Base-by-base conservation (phyloP, 2,329 filamentous ascomycete species). In the Coniosporium tulheliwenetii region DNA sequence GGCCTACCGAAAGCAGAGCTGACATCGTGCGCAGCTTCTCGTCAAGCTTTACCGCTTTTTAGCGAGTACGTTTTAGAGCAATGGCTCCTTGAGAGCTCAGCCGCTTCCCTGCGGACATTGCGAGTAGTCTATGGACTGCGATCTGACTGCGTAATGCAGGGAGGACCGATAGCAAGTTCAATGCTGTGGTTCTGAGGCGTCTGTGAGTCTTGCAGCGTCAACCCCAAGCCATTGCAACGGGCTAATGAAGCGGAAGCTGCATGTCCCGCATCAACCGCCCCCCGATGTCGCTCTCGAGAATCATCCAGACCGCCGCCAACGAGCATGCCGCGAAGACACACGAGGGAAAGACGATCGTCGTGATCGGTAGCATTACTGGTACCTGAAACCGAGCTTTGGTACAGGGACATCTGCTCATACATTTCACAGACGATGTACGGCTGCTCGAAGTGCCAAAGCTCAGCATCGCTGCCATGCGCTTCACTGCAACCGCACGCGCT, bases 201-300 rank as follows among this genome's bases (percentile, higher is more conserved):
- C 82, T 98, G 48, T 26, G 19, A 26, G 19, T 26, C 19, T 26
- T 7, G 19, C 19, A 26, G 19, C 19, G 19, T 26, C 19, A 26
- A 7, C 7, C 7, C 19, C 19, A 26, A 26, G 19, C 19, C 19
- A 26, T 7, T 26, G 19, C 19, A 26, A 4, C 19, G 19, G 19
- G 19, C 19, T 26, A 26, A 26, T 26, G 19, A 26, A 26, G 19
- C 3, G 19, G 19, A 26, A 26, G 19, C 19, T 94, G 94, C 65
- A 94, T 91, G 85, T 94, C 86, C 67, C 85, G 87, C 70, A 94
- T 93, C 72, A 96, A 96, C 83, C 83, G 87, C 57, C 85, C 85
- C 47, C 86, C 91, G 50, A 80, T 98, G 60, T 95, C 87, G 47
- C 75, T 98, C 60, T 95, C 87, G 54, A 84, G 89, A 67, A 85